Conservation (phyloP, 495 filamentous ascomycete genomes). For the Achaetomiella virescens region DNA sequence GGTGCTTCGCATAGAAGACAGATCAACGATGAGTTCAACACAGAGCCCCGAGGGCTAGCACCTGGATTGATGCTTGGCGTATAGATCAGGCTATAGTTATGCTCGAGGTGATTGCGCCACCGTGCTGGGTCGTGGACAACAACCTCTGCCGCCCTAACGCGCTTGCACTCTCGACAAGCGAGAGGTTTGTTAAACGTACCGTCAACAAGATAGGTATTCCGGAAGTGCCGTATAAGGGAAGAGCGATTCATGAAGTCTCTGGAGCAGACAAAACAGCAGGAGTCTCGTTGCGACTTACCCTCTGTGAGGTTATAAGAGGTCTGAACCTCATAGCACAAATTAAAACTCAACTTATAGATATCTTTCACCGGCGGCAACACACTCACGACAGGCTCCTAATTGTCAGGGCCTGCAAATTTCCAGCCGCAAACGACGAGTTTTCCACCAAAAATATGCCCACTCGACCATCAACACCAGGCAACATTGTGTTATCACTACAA, state of each 20-base stretch:
- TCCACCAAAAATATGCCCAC: no score
- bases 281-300: conserved; percentile 4
- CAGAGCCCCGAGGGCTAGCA: not conserved
- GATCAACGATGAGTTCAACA: conserved; percentile 1
- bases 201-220: conserved; percentile 7
- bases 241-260: conserved; percentile 3
- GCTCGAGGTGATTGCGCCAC: conserved; percentile 10
- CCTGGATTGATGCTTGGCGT: conserved; percentile 12
- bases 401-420: no score
- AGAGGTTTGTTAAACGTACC: conserved; percentile 8
- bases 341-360: no score
- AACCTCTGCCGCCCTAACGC: conserved; percentile 8
- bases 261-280: conserved; percentile 9
- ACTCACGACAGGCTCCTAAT: no score
- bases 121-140: conserved; percentile 5
- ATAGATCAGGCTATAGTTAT: conserved; percentile 11
- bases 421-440: no score
- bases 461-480: no score
- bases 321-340: no score
- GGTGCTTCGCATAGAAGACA: conserved; percentile 9
- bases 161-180: conserved; percentile 3
- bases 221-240: conserved; percentile 9
- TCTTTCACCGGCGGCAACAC: no score
- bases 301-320: no score
- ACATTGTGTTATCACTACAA: no score